Evolutionary conservation across 1,284 basidiomycete species (phyloP).

Genomic region (Chalciporus sp.): DNA sequence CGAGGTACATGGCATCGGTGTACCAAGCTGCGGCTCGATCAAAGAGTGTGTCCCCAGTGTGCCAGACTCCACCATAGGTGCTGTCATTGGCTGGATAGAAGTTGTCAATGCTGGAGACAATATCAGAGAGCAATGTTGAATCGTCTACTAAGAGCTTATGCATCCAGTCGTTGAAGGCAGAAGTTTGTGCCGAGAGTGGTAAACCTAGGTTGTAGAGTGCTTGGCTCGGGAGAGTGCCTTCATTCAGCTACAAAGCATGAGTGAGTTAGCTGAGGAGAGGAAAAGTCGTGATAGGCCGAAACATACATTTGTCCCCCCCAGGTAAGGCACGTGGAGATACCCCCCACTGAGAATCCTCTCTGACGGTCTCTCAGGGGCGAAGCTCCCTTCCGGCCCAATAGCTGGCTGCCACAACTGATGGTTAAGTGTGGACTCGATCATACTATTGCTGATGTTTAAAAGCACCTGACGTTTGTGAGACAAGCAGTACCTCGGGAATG

Average conservation of each 20-base stretch:
- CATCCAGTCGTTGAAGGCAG: conserved; percentile 21
- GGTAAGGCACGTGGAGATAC: conserved; percentile 55
- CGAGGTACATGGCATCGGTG: conserved; percentile 57
- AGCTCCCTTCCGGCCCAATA: conserved; percentile 54
- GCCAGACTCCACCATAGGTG: conserved; percentile 49
- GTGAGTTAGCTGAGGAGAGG: background rate
- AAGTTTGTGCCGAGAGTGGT: conserved; percentile 17
- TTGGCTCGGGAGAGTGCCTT: conserved; percentile 15
- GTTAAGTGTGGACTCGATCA: conserved; percentile 51
- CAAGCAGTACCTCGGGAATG: too few species aligned
- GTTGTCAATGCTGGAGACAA: conserved; percentile 34
- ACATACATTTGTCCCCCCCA: conserved; percentile 37
- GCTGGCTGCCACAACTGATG: conserved; percentile 60
- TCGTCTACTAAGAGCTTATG: conserved; percentile 17
- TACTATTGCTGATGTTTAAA: conserved; percentile 41
- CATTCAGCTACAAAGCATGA: conserved; percentile 19
- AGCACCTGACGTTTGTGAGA: conserved; percentile 9
- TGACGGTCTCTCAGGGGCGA: conserved; percentile 52
- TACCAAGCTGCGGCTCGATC: conserved; percentile 59
- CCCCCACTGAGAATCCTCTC: conserved; percentile 47
- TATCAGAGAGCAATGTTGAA: conserved; percentile 10
- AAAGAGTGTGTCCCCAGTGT: conserved; percentile 60
- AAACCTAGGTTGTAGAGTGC: conserved; percentile 15
- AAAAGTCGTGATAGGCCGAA: background rate
- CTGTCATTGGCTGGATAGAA: conserved; percentile 53